Base-by-base conservation (phyloP, 139 green algal genomes). In the Chlorella sorokiniana region DNA sequence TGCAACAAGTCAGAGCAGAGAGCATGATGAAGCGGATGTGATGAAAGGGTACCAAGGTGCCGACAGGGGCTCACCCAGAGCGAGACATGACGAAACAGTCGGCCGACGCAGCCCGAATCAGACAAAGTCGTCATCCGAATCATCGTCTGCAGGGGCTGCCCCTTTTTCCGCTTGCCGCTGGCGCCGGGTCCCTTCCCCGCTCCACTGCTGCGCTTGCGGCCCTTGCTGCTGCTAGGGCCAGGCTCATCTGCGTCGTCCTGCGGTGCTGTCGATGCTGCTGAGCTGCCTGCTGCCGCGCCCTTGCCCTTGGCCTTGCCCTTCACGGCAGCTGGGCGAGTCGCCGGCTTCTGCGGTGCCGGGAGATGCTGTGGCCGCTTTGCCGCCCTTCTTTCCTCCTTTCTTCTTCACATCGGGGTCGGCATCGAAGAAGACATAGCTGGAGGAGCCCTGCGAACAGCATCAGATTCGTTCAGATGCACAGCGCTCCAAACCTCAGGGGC, bases 391-490 rank as follows among this genome's bases (percentile, higher is more conserved):
- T 44, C n/a, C n/a, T 64, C 54, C 74, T 77, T 88, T 67, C 74
- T 71, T 59, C 42, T 76, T 51, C 4, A 45, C 76, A 41, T 75
- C 78, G 10, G 82, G 77, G 40, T 86, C 80, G 11, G 80, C 84
- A 78, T 88, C 84, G 35, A 84, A 86, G 69, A 81, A 84, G 2
- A 84, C 45, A 38, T 64, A 86, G 48, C 81, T 63, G 18, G 71
- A 67, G 8, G 81, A 81, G 33, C 61, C 59, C 54, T 79, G 35
- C 56, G 81, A 10, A 72, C 7, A 29, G 29, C 10, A n/a, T 25
- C 37, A 42, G 45, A 18, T 18, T 38, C 10, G 68, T 5, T 9
- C 25, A 0, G 38, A 22, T 79, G 18, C 68, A 42, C 37, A 45
- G n/a, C n/a, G 22, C 14, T 44, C 6, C 40, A 41, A 11, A 22